Evolutionary conservation across 163 green algal genomes (phyloP), one percentile per base, ranked within the genome.

Genomic region (Scenedesmus sp.): DNA sequence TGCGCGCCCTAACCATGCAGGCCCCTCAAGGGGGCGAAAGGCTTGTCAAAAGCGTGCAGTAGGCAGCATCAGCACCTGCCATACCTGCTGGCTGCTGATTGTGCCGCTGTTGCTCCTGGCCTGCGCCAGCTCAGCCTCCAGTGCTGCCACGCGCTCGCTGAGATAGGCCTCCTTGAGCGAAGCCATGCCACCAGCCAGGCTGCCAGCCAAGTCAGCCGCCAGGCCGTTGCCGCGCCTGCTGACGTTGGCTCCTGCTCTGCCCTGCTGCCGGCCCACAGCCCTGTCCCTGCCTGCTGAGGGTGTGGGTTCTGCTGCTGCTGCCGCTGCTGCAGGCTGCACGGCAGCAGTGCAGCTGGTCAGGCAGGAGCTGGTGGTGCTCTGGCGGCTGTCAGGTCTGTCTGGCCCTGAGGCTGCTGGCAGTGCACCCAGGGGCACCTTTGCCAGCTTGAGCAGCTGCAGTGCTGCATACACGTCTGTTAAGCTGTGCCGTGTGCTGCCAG

Each of bases 131-230:
- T 94, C 88, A 16, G 87, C 89, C 85, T 95, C 93, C 73, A 96
- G 88, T 37, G 92, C 85, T 15, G 53, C 79, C 18, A 96, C 53
- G 0, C 92, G 51, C 91, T 95, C 92, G 0, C 89, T 84, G 83
- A 95, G 72, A 91, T 93, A 96, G 0, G 90, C 89, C 76, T 96
- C 94, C 85, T 94, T 94, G 6, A 96, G 76, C 33, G 92, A 90
- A 30, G 43, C 37, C 76, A 37, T 89, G 20, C 70, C 73, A n/a
- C n/a, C 79, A 13, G 82, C 89, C 7, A 76, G 30, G 30, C 65
- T 76, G 65, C 65, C 65, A 37, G 26, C 87, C 86, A 88, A 35
- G 15, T 82, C 20, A 83, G 87, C 3, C 6, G 30, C 65, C 16
- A 40, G 7, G 65, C 65, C 65, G 3, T 86, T 42, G 24, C 80